Base-by-base conservation (phyloP, 164 flowering plant species). In the Tinospora cordifolia region DNA sequence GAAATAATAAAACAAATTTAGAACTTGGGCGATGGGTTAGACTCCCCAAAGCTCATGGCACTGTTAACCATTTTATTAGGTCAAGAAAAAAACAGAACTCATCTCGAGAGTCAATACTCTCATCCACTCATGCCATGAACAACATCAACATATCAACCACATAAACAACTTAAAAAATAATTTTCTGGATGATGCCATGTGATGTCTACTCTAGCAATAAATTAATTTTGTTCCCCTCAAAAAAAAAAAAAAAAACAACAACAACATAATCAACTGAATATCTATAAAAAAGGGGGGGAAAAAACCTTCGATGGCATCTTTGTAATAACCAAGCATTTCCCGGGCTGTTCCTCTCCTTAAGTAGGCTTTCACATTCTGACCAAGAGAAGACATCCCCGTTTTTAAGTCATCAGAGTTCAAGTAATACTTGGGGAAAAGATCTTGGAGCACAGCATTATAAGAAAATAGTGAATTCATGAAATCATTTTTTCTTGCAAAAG, bases 291-390 rank as follows among this genome's bases (percentile, higher is more conserved):
- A 8, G 12, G 25, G 34, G 40, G n/a, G 21, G 7, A 14, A 64
- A 72, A 77, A 47, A 90, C 98, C 99, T 78, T 92, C 97, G 75
- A 87, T 80, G 72, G 99, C 97, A 68, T 90, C 97, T 76, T 92
- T 90, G 69, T 85, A 88, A 77, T 84, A 89, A 41, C 98, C 98
- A 74, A 92, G 93, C 96, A 92, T 87, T 80, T 94, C 97, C 65
- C 97, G 77, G 40, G 99, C 93, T 62, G 99, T 94, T 63, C 96
- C 99, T 82, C 99, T 86, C 63, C 99, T 81, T 57, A 94, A 76
- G 78, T 89, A 90, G 26, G 99, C 88, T 85, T 94, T 94, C 22
- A 94, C 89, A 82, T 87, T 92, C 99, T 94, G 71, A 19, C 78
- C 9, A 36, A 8, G 19, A 64, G 3, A 27, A 39, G 40, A 22